Percentiles rank a stretch among this genome's conserved stretches.
Evolutionary conservation across 345 rosid species (phyloP).

Genomic region (Lepidium africanum): DNA sequence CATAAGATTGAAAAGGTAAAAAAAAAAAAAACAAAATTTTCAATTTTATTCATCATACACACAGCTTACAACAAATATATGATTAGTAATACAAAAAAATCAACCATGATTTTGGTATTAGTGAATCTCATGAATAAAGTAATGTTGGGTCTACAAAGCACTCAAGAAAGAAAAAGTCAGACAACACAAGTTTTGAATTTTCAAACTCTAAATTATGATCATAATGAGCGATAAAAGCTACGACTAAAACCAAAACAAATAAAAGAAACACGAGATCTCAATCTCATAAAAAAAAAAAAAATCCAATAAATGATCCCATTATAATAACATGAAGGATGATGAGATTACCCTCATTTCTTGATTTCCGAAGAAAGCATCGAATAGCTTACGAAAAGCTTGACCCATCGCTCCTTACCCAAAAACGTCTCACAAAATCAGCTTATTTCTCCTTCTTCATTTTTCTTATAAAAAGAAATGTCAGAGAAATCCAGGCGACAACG

Average conservation of each 20-base stretch:
- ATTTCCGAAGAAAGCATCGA: conserved; percentile 85
- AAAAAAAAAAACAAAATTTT: not conserved
- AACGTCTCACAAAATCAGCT: not conserved
- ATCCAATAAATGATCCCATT: not conserved
- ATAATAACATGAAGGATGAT: not conserved
- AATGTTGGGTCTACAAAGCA: not conserved
- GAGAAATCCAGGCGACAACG: conserved; percentile 3
- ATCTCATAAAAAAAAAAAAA: not conserved
- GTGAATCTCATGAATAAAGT: not conserved
- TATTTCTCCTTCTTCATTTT: not conserved
- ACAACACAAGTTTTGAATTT: not conserved
- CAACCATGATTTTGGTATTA: not conserved
- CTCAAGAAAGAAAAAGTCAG: not conserved
- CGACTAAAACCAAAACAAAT: not conserved
- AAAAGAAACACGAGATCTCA: not conserved
- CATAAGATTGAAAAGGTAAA: not conserved
- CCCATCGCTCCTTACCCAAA: conserved; percentile 42
- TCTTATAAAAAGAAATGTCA: not conserved
- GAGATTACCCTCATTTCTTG: conserved; percentile 74
- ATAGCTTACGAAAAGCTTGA: conserved; percentile 86
- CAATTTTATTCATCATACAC: not conserved
- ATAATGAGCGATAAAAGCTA: not conserved
- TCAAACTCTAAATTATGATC: not conserved
- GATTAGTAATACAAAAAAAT: not conserved
- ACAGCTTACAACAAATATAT: not conserved